Conservation (phyloP, 169 alveolate species). For the Eimeria nieschulzi region DNA sequence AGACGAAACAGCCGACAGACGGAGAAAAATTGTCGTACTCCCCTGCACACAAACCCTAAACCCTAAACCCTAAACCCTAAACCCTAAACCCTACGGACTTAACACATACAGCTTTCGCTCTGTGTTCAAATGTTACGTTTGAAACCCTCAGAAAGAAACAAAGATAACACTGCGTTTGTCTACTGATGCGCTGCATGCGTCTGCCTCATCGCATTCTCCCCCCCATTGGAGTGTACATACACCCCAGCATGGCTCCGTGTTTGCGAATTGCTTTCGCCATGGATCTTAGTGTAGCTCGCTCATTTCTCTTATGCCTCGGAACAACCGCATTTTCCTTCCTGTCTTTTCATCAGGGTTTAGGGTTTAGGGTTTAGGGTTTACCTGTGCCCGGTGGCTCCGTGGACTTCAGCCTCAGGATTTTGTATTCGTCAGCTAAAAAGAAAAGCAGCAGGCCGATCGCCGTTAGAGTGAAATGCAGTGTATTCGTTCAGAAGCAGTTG, state of each 20-base stretch:
- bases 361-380: conserved; percentile 17
- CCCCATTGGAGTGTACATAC: too few species aligned
- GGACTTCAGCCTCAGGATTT: conserved; percentile 75
- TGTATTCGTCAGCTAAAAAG: conserved; percentile 43
- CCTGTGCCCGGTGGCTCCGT: conserved; percentile 79
- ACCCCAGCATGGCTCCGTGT: too few species aligned
- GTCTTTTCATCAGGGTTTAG: conserved; percentile 30
- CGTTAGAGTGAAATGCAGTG: not conserved
- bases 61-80: conserved; percentile 16
- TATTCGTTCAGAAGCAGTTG: too few species aligned
- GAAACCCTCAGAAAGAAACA: not conserved
- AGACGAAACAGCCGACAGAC: conserved; percentile 75
- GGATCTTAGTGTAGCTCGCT: too few species aligned
- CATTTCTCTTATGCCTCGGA: too few species aligned
- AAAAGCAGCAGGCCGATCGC: not conserved
- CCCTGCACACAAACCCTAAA: conserved; percentile 53
- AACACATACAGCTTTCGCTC: not conserved
- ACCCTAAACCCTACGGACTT: conserved; percentile 44
- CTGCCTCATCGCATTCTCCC: too few species aligned
- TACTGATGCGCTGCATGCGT: too few species aligned
- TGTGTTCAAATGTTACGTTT: not conserved
- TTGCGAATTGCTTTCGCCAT: too few species aligned
- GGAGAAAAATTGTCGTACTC: conserved; percentile 77
- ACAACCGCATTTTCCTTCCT: too few species aligned
- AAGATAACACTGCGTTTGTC: too few species aligned